Conservation (phyloP, 768 basidiomycete genomes). For the Porphyrellus cyaneotinctus region DNA sequence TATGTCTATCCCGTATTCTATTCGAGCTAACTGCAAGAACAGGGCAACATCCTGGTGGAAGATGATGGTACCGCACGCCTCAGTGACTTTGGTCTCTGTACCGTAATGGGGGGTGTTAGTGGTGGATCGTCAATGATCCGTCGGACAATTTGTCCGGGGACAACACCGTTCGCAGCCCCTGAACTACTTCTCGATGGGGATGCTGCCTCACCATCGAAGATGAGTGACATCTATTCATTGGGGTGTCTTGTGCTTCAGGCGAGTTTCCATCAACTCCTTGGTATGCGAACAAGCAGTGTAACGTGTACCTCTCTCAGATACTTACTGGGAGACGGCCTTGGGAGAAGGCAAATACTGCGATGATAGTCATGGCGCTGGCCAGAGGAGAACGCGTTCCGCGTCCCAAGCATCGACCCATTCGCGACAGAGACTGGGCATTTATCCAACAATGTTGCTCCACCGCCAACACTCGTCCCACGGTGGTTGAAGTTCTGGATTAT, state of each 20-base stretch:
- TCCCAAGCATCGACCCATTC: neutral
- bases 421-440: neutral
- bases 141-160: neutral
- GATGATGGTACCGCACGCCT: neutral
- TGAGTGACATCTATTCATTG: slow-evolving; percentile 2
- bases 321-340: neutral
- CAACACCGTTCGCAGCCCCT: slow-evolving; percentile 1
- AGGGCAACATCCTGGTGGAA: neutral
- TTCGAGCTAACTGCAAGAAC: neutral
- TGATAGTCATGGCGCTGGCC: neutral
- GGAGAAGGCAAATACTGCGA: neutral
- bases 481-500: neutral
- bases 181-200: neutral
- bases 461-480: neutral
- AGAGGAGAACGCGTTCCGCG: neutral
- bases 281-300: neutral
- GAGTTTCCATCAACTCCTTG: neutral
- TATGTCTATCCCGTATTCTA: neutral
- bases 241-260: slow-evolving; percentile 1
- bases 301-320: neutral
- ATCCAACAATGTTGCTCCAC: neutral
- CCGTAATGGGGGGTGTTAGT: neutral
- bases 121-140: slow-evolving; percentile 3
- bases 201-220: neutral
- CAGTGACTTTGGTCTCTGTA: slow-evolving; percentile 2